These are phyloP conservation scores for Lathyrus tuberosus DNA, from an alignment of 306 rosid species.

Conservation along the genomic window DNA sequence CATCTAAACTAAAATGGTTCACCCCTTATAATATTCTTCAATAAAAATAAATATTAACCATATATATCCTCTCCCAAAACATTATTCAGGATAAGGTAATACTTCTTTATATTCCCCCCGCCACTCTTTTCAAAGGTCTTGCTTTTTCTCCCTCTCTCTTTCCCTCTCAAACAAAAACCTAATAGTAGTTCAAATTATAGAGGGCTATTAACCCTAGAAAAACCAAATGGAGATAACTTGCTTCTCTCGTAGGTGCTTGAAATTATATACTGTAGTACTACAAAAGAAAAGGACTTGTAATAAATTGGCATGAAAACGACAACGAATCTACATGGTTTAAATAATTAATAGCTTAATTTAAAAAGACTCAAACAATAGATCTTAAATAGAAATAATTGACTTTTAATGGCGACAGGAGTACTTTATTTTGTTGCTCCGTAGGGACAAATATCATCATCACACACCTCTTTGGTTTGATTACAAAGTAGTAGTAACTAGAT, in stretches of 20 bases:
- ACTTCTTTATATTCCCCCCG: no score
- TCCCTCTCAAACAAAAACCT: neutral
- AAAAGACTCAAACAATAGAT: neutral
- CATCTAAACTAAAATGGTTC: no score
- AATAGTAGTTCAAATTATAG: neutral
- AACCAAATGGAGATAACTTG: conserved; percentile 28
- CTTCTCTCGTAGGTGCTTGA: conserved; percentile 22
- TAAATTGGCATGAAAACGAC: conserved; percentile 21
- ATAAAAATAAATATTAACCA: no score
- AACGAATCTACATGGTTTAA: conserved; percentile 9
- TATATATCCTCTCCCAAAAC: neutral
- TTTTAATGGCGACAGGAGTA: conserved; percentile 40
- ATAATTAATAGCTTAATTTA: neutral
- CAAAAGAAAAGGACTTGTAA: conserved; percentile 10
- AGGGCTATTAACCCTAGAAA: neutral
- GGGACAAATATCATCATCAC: conserved; percentile 38
- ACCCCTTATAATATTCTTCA: no score
- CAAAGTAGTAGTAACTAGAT: conserved; percentile 22
- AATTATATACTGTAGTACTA: neutral
- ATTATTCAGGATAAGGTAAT: no score
- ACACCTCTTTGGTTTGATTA: conserved; percentile 35
- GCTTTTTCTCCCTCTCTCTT: no score
- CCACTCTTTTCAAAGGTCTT: no score
- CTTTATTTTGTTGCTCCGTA: conserved; percentile 35
- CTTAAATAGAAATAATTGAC: conserved; percentile 33